Evolutionary conservation across 306 rosid genomes (phyloP), one percentile per base, ranked within the genome.

Genomic region (Comarum palustre): DNA sequence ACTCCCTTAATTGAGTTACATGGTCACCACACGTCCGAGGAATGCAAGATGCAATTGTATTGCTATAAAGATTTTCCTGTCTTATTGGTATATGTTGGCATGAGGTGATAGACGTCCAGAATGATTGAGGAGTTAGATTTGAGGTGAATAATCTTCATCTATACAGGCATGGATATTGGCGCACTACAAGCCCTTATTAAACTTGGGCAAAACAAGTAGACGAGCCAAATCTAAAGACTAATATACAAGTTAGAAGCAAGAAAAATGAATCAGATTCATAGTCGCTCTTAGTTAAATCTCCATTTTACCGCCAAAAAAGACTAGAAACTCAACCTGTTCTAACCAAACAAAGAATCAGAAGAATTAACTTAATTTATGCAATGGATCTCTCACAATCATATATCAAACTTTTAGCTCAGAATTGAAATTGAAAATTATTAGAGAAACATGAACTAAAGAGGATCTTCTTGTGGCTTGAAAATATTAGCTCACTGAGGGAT

Each of bases 401-500:
- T 34, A 51, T 13, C 57, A 60, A 81, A 76, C 73, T 72, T 69
- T 54, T 48, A 13, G 57, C 47, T 78, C 29, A 59, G 65, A 59
- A 59, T 2, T 57, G 66, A 75, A 51, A 67, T 45, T 71, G 55
- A 75, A 73, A 71, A 68, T 39, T 17, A 45, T 22, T 36, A 46
- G 15, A 67, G 45, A 63, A 59, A 12, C 17, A 50, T 38, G 42
- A 68, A 70, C 43, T 42, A 66, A 39, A 67, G 72, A 51, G 25
- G 64, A 43, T 55, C 36, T 6, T 47, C 39, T 39, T 69, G 24
- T 72, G 34, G 80, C 46, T 77, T 39, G 68, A 27, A 68, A 69
- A 51, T 31, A 85, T 85, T 82, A 86, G 90, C 88, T 84, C 71
- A 72, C 82, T 68, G 65, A 41, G 82, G 67, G 71, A 81, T 83